Percentiles rank a stretch among this genome's conserved stretches.
Conservation (phyloP, 1,284 basidiomycete species). For the Irpex rosettiformis region DNA sequence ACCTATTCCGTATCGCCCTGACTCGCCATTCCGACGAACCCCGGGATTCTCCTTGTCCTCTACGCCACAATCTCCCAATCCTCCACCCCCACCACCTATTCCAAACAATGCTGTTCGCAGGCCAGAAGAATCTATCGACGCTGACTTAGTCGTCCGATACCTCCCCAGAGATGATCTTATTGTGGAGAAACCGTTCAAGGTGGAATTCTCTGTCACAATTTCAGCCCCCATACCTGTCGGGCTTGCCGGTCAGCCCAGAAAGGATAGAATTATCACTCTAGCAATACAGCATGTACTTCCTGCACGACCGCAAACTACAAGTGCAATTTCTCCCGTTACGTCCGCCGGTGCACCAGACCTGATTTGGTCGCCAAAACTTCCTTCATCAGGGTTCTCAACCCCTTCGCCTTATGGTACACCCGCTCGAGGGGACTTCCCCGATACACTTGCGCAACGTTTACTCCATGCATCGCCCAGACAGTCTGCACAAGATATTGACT, state of each 20-base stretch:
- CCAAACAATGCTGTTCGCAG: conserved; percentile 16
- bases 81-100: conserved; percentile 19
- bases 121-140: conserved; percentile 47
- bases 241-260: conserved; percentile 26
- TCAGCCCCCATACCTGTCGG: conserved; percentile 36
- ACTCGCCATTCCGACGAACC: conserved; percentile 51
- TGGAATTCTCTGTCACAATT: conserved; percentile 49
- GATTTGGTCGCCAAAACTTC: conserved; percentile 38
- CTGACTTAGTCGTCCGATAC: conserved; percentile 54
- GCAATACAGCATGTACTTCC: conserved; percentile 63
- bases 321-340: conserved; percentile 17
- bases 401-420: conserved; percentile 40
- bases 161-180: conserved; percentile 42
- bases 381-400: conserved; percentile 47
- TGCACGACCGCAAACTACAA: conserved; percentile 26
- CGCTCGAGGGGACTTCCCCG: conserved; percentile 39
- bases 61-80: conserved; percentile 47
- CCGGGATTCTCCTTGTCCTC: conserved; percentile 28
- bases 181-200: conserved; percentile 55
- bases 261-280: conserved; percentile 43
- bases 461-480: conserved; percentile 38
- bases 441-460: conserved; percentile 45
- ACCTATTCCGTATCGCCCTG: conserved; percentile 42
- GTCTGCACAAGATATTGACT: conserved; percentile 16
- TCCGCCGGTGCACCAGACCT: conserved; percentile 24